Base-by-base conservation (phyloP, 352 stramenopile species). In the Phytophthora sansomeana region DNA sequence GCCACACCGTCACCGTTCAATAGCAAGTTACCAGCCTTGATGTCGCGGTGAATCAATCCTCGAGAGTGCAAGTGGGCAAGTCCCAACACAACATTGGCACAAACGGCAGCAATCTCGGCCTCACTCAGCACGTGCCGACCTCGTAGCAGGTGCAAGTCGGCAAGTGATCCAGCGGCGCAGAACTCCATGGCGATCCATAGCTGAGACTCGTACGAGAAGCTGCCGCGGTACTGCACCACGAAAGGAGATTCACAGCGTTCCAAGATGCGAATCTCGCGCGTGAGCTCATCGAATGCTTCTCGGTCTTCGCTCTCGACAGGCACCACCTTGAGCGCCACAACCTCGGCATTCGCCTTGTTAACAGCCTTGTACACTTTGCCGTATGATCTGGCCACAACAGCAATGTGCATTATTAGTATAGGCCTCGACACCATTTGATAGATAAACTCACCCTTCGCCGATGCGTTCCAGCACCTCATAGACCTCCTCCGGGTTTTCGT, bases 141-240 rank as follows among this genome's bases (percentile, higher is more conserved):
- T 8, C 81, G 82, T 16, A 92, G 70, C 30, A 70, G 57, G 38
- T 97, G 82, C 32, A 97, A 70, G 66, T 96, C 89, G 33, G 87
- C 77, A 29, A 97, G 74, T 1, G 90, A 97, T 0, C 91, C 91
- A 7, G 83, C 90, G 28, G 89, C 87, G 47, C 91, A 92, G 46
- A 89, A 96, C 65, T 97, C 91, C 91, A 97, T 97, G 19, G 87
- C 78, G 67, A 97, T 97, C 85, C 82, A 94, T 26, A 94, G 55
- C 38, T 93, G 81, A 38, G 65, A 74, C 49, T 91, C 81, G 69
- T 85, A 92, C 49, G 88, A 68, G 47, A 93, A 92, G 76, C 83
- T 91, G 14, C 80, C 88, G 59, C 85, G 89, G 64, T 97, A 97
- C 33, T 92, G 81, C 36, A 95, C 92, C 33, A 97, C 81, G 51